Percentiles rank a stretch among this genome's conserved stretches.
Conservation (phyloP, 2,329 filamentous ascomycete genomes). For the Pestalotiopsis sp. region DNA sequence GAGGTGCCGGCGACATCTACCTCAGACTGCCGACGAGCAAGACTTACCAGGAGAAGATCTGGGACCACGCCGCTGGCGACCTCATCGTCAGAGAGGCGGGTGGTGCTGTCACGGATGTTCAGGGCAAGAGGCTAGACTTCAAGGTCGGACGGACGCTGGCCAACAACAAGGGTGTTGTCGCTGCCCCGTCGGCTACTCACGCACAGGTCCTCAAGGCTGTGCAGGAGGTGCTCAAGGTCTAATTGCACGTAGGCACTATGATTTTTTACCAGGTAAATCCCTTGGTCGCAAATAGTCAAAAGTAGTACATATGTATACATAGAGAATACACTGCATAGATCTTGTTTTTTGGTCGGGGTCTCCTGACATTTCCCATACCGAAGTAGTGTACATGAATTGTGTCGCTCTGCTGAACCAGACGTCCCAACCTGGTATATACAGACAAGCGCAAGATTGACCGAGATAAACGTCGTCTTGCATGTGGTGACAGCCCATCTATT, state of each 20-base stretch:
- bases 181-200: conserved; percentile 79
- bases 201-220: conserved; percentile 78
- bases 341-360: not conserved
- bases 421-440: not conserved
- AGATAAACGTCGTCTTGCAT: not conserved
- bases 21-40: conserved; percentile 83
- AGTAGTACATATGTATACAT: conserved; percentile 13
- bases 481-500: conserved; percentile 51
- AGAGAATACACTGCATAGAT: conserved; percentile 13
- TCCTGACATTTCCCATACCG: not conserved
- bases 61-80: conserved; percentile 97
- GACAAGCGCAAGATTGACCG: not conserved
- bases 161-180: conserved; percentile 92
- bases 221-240: conserved; percentile 67
- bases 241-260: not conserved
- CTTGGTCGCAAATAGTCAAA: not conserved
- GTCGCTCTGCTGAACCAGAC: not conserved
- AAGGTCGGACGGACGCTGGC: conserved; percentile 81
- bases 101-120: conserved; percentile 86
- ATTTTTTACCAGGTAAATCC: not conserved
- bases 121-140: conserved; percentile 86
- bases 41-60: conserved; percentile 98
- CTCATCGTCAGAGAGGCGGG: conserved; percentile 93
- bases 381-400: conserved; percentile 3
- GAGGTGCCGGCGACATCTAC: conserved; percentile 94